Conservation (phyloP, 2,329 filamentous ascomycete species). For the Lasiodiplodia gonubiensis region DNA sequence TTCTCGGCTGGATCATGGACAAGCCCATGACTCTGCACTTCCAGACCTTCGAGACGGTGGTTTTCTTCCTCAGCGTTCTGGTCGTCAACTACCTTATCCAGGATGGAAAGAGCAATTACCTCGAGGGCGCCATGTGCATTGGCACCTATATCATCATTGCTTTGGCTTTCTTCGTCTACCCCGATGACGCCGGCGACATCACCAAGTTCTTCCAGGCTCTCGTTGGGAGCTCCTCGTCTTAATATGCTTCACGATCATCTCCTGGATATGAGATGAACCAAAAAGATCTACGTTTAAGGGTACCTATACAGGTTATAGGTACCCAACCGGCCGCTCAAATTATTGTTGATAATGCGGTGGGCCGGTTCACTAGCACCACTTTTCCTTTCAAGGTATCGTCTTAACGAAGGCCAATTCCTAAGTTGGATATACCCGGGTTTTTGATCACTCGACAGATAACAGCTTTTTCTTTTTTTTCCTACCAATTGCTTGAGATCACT, state of each 20-base stretch:
- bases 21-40: conserved; percentile 74
- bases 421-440: conserved; percentile 20
- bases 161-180: conserved; percentile 66
- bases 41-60: conserved; percentile 86
- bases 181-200: conserved; percentile 54
- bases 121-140: conserved; percentile 72
- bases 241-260: background rate
- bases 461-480: background rate
- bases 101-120: conserved; percentile 84
- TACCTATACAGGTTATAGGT: background rate
- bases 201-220: conserved; percentile 25
- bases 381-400: conserved; percentile 16
- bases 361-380: background rate
- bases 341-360: conserved; percentile 5
- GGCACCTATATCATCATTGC: conserved; percentile 65
- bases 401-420: conserved; percentile 5
- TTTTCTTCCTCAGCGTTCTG: conserved; percentile 80
- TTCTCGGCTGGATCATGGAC: conserved; percentile 62
- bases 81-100: conserved; percentile 88
- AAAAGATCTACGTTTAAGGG: background rate
- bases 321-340: background rate
- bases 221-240: background rate
- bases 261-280: too few relatives aligned
- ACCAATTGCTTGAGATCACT: background rate
- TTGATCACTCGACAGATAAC: background rate